phyloP scores from a whole-genome alignment of 371 early-diverging fungal genomes.

The Syncephalastrum monosporum region DNA sequence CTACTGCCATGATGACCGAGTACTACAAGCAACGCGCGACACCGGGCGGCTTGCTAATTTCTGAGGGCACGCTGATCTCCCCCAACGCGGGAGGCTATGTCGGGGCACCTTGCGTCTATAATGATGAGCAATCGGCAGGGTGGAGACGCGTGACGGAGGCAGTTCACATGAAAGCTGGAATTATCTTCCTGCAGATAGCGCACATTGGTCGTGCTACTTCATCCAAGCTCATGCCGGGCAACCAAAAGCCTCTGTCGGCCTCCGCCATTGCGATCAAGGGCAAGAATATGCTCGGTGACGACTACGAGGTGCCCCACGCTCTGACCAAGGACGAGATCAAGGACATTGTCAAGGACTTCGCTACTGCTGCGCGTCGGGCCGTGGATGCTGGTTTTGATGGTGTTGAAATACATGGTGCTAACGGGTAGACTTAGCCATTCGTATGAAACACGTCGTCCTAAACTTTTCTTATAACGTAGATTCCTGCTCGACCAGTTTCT shows the following conservation, averaged over 20 bases:
- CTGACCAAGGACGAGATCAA: constrained; percentile 42
- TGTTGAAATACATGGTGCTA: constrained; percentile 68
- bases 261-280: constrained; percentile 19
- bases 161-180: constrained; percentile 53
- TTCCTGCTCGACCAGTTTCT: constrained; percentile 64
- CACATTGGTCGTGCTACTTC: constrained; percentile 14
- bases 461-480: constrained; percentile 7
- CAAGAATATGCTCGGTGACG: constrained; percentile 30
- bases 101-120: constrained; percentile 44
- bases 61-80: constrained; percentile 51
- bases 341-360: constrained; percentile 36
- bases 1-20: constrained; percentile 35
- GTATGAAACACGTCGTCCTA: neutral
- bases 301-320: constrained; percentile 15
- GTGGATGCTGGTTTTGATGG: constrained; percentile 62
- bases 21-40: constrained; percentile 60
- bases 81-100: constrained; percentile 34
- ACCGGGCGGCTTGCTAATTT: constrained; percentile 51
- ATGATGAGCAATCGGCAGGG: constrained; percentile 43
- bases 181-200: constrained; percentile 50
- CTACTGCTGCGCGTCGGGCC: constrained; percentile 37
- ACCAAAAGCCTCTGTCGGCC: constrained; percentile 11
- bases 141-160: constrained; percentile 58
- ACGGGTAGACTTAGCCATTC: constrained; percentile 26
- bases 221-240: constrained; percentile 4